Evolutionary conservation across 1,139 yeast genomes (phyloP), one percentile per base, ranked within the genome.

Genomic region (Keqinozyma sinolaborantium): DNA sequence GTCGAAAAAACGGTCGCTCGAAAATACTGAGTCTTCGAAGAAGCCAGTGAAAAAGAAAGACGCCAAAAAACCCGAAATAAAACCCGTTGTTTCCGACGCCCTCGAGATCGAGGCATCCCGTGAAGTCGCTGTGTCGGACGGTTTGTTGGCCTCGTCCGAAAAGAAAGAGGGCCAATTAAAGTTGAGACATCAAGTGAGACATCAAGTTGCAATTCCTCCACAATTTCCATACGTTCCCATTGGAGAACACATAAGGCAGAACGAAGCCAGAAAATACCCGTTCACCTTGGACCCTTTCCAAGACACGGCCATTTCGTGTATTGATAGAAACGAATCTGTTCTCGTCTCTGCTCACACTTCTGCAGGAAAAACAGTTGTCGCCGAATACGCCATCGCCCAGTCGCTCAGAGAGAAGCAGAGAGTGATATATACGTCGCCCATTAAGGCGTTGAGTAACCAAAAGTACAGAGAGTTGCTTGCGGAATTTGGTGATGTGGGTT

Each of bases 331-430:
- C 41, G 97, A 92, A 56, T 83, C 95, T n/a, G 99, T 92, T 7
- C 73, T 92, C 47, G 97, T 92, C 2, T 90, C 97, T 15, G 99
- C 99, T 0, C 99, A 92, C 53, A 90, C 98, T 0, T 90, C 97
- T 19, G 98, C 98, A 5, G 99, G 99, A 64, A 92, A 92, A 55
- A 92, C 99, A 0, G 99, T 94, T 29, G 98, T 92, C 31, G 99
- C 99, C 0, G 99, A 92, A 54, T 94, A 92, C 51, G 97, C 98
- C 26, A 92, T 92, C 63, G 97, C 98, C 2, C 95, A 88, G 65
- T 86, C 96, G 10, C 65, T 87, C 41, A 68, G 88, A 47, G 88
- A 86, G 34, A 88, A 87, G 62, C 96, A 92, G 53, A 79, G 96
- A 60, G 96, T 92, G 32, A 92, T 92, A 40, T 92, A 92, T 53